Base-by-base conservation (phyloP, 2,329 filamentous ascomycete species). In the Cephalotrichum gorgonifer region DNA sequence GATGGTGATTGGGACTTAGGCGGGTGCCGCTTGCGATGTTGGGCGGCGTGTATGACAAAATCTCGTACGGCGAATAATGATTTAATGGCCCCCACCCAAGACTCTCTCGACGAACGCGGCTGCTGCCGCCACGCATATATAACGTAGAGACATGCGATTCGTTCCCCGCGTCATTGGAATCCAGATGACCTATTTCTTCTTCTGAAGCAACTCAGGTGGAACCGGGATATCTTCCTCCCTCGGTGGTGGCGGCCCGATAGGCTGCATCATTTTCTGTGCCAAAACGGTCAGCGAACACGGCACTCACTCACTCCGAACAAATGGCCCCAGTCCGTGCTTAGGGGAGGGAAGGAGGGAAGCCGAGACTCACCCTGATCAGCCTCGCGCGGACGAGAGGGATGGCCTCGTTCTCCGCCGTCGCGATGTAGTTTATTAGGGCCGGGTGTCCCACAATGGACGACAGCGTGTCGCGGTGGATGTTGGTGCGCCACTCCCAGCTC, bases 401-500 rank as follows among this genome's bases (percentile, higher is more conserved):
- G 6, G 86, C 78, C 65, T 95, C 88, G 44, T 93, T 93, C 71
- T 94, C 81, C 0, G 90, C 91, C 45, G 97, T 81, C 17, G 86
- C 78, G 74, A 96, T 89, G 66, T 95, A 96, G 35, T 86, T 81
- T 15, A 97, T 75, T 52, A 96, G 75, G 7, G 89, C 86, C 15
- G 89, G 86, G 64, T 98, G 93, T 20, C 93, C 93, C 55, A 93
- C 78, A 59, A 95, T 90, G 54, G 83, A 89, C 20, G 89, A 81
- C 63, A 91, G 90, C 22, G 85, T 94, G 72, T 98, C 93, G 64
- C 93, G 89, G 63, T 89, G 80, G 62, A 97, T 91, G 71, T 97
- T 98, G 52, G 86, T 90, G 46, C 85, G 85, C 89, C 90, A 98
- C 70, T 98, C 93, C 82, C 93, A 93, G 66, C 88, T 94, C 25